Percentiles rank a stretch among this genome's conserved stretches.
Evolutionary conservation across 352 stramenopile genomes (phyloP).

Genomic region (Phytophthora pisi): DNA sequence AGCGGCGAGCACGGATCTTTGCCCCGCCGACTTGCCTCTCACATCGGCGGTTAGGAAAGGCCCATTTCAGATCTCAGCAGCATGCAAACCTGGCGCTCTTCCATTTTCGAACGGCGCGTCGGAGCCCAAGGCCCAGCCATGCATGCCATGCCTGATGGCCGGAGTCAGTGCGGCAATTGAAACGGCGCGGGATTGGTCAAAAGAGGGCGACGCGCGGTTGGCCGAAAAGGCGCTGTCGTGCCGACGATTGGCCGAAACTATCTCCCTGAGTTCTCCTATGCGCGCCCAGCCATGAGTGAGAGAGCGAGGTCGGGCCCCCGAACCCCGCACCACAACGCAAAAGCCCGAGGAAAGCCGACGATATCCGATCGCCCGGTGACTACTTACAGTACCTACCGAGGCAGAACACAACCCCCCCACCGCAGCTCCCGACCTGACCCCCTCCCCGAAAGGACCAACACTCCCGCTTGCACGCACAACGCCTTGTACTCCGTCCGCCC

Average conservation of each 20-base stretch:
- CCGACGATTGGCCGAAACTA: not conserved
- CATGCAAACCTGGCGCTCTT: not conserved
- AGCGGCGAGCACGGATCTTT: conserved; percentile 8
- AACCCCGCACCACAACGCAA: conserved; percentile 39
- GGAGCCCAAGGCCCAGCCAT: not conserved
- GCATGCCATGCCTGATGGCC: not conserved
- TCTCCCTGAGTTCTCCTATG: conserved; percentile 32
- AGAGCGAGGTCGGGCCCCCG: conserved; percentile 33
- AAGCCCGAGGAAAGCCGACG: conserved; percentile 19
- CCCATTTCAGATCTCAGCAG: no score
- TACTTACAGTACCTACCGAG: no score
- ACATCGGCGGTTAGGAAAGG: no score
- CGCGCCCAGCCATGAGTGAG: conserved; percentile 7
- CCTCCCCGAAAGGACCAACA: conserved; percentile 22
- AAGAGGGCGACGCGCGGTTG: conserved; percentile 11
- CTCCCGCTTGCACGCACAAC: conserved; percentile 2
- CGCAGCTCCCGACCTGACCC: conserved; percentile 5
- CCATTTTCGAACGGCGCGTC: conserved; percentile 14
- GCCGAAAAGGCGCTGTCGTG: conserved; percentile 1
- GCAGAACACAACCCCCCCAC: no score
- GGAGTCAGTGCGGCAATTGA: conserved; percentile 7
- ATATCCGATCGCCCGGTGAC: conserved; percentile 18
- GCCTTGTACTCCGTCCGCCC: not conserved
- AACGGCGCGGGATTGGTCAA: conserved; percentile 24
- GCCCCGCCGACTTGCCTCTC: not conserved